phyloP scores from a whole-genome alignment of 495 filamentous ascomycete genomes.

The Lophiostoma macrostomum region DNA sequence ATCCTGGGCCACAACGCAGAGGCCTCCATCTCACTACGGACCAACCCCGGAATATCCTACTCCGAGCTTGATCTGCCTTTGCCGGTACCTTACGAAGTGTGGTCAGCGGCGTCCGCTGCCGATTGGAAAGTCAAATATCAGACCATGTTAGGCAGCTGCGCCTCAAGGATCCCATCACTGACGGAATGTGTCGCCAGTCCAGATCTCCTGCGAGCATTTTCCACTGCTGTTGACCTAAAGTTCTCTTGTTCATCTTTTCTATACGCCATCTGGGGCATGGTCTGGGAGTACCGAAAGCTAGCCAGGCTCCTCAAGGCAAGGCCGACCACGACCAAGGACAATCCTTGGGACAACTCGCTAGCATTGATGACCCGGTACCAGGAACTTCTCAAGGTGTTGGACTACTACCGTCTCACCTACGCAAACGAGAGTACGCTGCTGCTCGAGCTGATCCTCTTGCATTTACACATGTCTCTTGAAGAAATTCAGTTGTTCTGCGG shows the following conservation, averaged over 20 bases:
- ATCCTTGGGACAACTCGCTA: conserved; percentile 46
- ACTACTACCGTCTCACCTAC: conserved; percentile 43
- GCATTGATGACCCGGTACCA: conserved; percentile 52
- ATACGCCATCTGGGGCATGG: conserved; percentile 56
- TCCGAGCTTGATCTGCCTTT: conserved; percentile 60
- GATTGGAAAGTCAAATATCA: conserved; percentile 58
- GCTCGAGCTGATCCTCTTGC: conserved; percentile 56
- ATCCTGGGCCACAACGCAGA: conserved; percentile 58
- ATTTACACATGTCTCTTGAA: conserved; percentile 59
- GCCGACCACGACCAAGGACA: conserved; percentile 39
- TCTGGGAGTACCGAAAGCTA: conserved; percentile 60
- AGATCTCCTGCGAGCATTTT: conserved; percentile 44
- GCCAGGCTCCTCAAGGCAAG: conserved; percentile 44
- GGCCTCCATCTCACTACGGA: conserved; percentile 55
- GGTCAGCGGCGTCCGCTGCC: conserved; percentile 53
- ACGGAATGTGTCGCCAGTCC: conserved; percentile 14
- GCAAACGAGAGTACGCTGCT: conserved; percentile 45
- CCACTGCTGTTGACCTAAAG: no score
- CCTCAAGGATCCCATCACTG: conserved; percentile 16
- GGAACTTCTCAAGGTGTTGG: conserved; percentile 48
- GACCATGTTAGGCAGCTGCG: conserved; percentile 28
- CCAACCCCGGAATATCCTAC: conserved; percentile 60
- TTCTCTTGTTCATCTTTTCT: no score
- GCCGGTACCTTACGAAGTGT: conserved; percentile 53
- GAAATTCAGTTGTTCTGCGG: conserved; percentile 64